These are phyloP conservation scores for Mycena rosella DNA, from an alignment of 768 basidiomycete genomes.

Conservation along the genomic window DNA sequence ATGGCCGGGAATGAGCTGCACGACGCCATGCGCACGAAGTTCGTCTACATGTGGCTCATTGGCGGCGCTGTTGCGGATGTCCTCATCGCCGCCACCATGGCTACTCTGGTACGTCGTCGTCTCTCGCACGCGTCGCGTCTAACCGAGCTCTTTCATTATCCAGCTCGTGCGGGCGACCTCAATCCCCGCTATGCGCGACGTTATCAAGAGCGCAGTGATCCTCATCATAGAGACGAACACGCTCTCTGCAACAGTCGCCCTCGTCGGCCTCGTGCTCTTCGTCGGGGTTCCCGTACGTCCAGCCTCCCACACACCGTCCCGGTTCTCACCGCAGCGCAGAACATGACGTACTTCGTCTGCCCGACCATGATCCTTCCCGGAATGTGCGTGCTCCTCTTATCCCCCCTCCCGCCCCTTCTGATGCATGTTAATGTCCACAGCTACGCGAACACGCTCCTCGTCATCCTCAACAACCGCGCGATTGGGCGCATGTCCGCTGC, in stretches of 20 bases:
- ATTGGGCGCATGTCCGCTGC: too few relatives aligned
- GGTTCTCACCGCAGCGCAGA: neutral
- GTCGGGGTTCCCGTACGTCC: neutral
- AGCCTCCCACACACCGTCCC: neutral
- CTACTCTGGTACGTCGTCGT: conserved; percentile 9
- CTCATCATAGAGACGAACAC: conserved; percentile 24
- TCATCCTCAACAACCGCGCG: conserved; percentile 2
- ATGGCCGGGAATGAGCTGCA: neutral
- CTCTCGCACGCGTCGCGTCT: neutral
- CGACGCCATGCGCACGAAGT: neutral
- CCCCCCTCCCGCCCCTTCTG: too few relatives aligned
- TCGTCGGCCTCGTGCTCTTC: conserved; percentile 13
- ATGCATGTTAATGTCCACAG: too few relatives aligned
- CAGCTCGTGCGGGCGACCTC: conserved; percentile 5
- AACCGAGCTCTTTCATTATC: neutral
- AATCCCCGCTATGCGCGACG: neutral
- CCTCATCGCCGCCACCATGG: conserved; percentile 25
- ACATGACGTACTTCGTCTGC: conserved; percentile 9
- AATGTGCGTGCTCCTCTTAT: neutral
- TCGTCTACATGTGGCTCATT: conserved; percentile 12
- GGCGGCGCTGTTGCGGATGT: conserved; percentile 9
- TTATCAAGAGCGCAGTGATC: neutral
- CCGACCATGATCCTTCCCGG: neutral
- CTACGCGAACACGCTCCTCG: conserved; percentile 20
- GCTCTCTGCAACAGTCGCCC: conserved; percentile 6